Conservation (phyloP, 768 basidiomycete genomes). For the Mycena polygramma region DNA sequence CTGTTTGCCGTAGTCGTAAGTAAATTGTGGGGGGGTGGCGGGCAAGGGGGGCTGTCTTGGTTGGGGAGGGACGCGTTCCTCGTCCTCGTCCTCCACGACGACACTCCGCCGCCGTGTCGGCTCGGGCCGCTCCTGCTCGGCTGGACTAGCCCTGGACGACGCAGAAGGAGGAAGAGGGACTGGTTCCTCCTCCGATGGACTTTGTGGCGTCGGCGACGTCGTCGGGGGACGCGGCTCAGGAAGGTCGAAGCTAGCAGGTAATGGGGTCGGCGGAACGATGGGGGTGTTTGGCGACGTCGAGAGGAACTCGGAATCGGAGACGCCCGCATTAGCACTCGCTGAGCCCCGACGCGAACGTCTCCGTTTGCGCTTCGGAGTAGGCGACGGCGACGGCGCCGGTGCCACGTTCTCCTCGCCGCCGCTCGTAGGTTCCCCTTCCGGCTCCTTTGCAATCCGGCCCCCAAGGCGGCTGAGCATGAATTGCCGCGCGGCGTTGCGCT, state of each 20-base stretch:
- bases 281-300: slow-evolving; percentile 74
- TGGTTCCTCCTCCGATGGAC: slow-evolving; percentile 41
- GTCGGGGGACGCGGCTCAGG: slow-evolving; percentile 58
- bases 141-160: slow-evolving; percentile 38
- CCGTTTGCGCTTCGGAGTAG: slow-evolving; percentile 67
- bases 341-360: slow-evolving; percentile 68
- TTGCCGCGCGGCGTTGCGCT: slow-evolving; percentile 79
- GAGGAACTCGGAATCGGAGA: slow-evolving; percentile 65
- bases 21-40: slow-evolving; percentile 59
- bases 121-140: slow-evolving; percentile 45
- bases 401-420: slow-evolving; percentile 67
- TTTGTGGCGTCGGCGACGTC: slow-evolving; percentile 56
- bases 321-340: slow-evolving; percentile 56
- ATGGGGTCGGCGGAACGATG: slow-evolving; percentile 63
- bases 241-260: slow-evolving; percentile 58
- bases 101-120: slow-evolving; percentile 69
- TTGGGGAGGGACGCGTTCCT: slow-evolving; percentile 60
- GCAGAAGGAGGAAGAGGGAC: slow-evolving; percentile 1
- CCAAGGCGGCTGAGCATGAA: slow-evolving; percentile 74
- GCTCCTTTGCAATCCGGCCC: slow-evolving; percentile 69
- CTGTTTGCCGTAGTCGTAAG: slow-evolving; percentile 36
- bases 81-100: slow-evolving; percentile 79
- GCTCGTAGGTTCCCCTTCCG: slow-evolving; percentile 73
- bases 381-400: slow-evolving; percentile 59
- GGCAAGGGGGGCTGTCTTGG: slow-evolving; percentile 50